Evolutionary conservation across 2,329 filamentous ascomycete genomes (phyloP), one percentile per base, ranked within the genome.

Genomic region (Torrubiellomyces zombiae): DNA sequence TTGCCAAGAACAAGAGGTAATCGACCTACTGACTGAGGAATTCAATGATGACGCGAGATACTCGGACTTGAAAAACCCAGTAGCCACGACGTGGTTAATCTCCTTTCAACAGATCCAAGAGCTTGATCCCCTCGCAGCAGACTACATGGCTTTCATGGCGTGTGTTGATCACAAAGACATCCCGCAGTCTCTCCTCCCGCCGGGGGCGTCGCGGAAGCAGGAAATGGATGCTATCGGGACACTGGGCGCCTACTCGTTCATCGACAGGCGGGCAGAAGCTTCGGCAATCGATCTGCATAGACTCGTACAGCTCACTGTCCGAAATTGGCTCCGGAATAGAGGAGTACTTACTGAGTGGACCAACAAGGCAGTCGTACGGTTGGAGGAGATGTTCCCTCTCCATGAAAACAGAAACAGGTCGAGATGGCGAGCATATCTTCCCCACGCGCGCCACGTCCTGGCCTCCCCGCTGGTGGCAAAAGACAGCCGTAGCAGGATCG

Each of bases 101-200:
- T 56, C 55, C 0, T 51, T 60, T 12, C 33, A 51, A 13, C 39
- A 50, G 16, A 49, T 56, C 9, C 37, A 35, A 11, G 28, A 29
- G 11, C 31, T 15, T 2, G 32, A 54, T 29, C 12, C 27, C 3
- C 18, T 37, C 5, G 55, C 55, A 4, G 48, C 45, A 26, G 30
- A 51, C 2, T 37, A 53, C 25, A 36, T 61, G 3, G 44, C 42
- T 1, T 53, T 59, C 26, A 45, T 58, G 20, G 51, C 49, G 5
- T 54, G 42, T 21, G 44, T 60, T 23, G 44, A 53, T 31, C 39
- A 44, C 4, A 50, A 50, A 29, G 43, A 42, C 1, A 51, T 58
- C 20, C 45, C 53, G 7, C 35, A 31, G 26, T 45, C 44, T 4
- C 32, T 58, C 2, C 33, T 49, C 6, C 49, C 50, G 2, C 6